These are phyloP conservation scores for Ceratocystiopsis brevicomis DNA, from an alignment of 2,329 filamentous ascomycete genomes.

Conservation along the genomic window DNA sequence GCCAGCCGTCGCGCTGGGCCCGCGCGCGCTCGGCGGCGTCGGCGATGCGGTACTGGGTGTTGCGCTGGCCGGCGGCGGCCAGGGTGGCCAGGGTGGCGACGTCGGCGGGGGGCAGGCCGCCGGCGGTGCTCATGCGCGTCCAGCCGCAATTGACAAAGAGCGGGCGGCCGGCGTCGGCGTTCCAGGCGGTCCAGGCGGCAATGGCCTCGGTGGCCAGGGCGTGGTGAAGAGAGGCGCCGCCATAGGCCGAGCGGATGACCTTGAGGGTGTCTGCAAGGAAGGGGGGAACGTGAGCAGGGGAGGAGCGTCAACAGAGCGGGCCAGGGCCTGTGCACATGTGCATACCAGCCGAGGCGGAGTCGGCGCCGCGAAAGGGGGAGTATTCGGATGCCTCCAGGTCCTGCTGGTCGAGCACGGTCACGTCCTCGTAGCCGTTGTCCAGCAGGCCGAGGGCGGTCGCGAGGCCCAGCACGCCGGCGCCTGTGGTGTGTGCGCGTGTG, in stretches of 20 bases:
- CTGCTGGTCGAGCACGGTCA: not conserved
- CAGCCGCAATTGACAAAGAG: slow-evolving; percentile 1
- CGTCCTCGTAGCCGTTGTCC: slow-evolving; percentile 1
- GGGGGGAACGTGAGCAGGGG: too few relatives aligned
- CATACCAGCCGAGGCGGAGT: too few relatives aligned
- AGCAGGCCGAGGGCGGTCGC: slow-evolving; percentile 1
- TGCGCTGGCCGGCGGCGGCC: not conserved
- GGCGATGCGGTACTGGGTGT: not conserved
- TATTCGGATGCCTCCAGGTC: too few relatives aligned
- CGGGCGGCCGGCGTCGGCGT: not conserved
- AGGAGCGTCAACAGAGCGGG: too few relatives aligned
- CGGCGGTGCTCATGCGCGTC: not conserved
- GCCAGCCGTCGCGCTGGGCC: not conserved
- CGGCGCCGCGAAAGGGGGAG: too few relatives aligned
- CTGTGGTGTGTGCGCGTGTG: too few relatives aligned
- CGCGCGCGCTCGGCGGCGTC: not conserved
- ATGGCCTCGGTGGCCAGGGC: not conserved
- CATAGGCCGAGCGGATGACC: too few relatives aligned
- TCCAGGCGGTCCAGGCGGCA: slow-evolving; percentile 1
- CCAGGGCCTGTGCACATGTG: too few relatives aligned
- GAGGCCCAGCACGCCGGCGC: slow-evolving; percentile 1
- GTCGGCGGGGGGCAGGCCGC: not conserved
- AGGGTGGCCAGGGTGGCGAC: too few relatives aligned
- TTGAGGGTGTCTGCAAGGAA: too few relatives aligned
- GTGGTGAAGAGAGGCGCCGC: too few relatives aligned